A percentile compares a stretch with the other conserved stretches of the same genome.
These are phyloP conservation scores for Tympanopsis confertula DNA, from an alignment of 2,329 filamentous ascomycete genomes.

Conservation along the genomic window DNA sequence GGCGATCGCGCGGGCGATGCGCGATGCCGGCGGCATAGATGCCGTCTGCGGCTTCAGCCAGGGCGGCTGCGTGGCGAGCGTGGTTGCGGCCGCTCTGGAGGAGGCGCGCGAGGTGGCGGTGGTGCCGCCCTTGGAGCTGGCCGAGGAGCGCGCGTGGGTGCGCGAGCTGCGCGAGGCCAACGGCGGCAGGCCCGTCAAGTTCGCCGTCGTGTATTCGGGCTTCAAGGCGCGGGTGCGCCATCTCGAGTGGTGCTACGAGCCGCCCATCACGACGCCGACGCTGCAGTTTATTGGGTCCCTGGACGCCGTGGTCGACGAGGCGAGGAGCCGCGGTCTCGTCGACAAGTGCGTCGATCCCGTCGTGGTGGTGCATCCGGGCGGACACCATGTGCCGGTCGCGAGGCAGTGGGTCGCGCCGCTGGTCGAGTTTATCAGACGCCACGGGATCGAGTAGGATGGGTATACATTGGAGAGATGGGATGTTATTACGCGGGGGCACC, in stretches of 20 bases:
- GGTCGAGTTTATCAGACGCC: conserved; percentile 56
- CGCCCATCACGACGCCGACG: conserved; percentile 63
- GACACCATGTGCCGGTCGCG: conserved; percentile 77
- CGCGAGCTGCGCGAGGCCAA: conserved; percentile 35
- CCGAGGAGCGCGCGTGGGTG: conserved; percentile 26
- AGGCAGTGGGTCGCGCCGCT: conserved; percentile 72
- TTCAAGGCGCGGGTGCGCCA: conserved; percentile 54
- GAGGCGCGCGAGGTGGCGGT: conserved; percentile 36
- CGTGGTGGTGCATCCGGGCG: conserved; percentile 67
- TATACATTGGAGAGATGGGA: conserved; percentile 16
- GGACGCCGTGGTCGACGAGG: conserved; percentile 52
- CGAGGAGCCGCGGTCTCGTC: conserved; percentile 38
- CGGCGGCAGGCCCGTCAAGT: conserved; percentile 33
- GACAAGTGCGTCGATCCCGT: conserved; percentile 41
- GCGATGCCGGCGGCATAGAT: conserved; percentile 57
- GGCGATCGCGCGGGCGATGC: conserved; percentile 48
- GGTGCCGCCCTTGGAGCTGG: conserved; percentile 20
- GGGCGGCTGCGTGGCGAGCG: conserved; percentile 60
- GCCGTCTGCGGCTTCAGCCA: conserved; percentile 76
- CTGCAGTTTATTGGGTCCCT: conserved; percentile 61
- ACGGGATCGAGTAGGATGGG: conserved; percentile 27
- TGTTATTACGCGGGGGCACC: conserved; percentile 9
- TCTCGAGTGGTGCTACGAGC: conserved; percentile 63
- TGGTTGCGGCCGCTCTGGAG: conserved; percentile 66
- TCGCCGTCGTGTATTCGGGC: conserved; percentile 67